Base-by-base conservation (phyloP, 768 basidiomycete genomes). In the Peribolospora kevripleyi region DNA sequence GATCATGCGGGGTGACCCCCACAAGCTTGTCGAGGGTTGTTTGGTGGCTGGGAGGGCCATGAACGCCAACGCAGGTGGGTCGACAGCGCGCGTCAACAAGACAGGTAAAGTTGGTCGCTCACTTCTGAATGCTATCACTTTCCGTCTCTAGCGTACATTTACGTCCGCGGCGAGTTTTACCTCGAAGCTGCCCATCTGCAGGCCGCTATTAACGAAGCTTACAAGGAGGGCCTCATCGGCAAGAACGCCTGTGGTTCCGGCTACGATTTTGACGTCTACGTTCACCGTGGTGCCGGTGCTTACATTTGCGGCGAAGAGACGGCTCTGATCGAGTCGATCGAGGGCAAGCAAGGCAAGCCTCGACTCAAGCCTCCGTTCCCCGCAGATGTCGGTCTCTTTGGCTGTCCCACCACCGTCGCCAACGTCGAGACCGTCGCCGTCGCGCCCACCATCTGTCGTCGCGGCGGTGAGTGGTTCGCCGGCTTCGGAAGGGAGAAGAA, bases 301-400 rank as follows among this genome's bases (percentile, higher is more conserved):
- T 95, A 98, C 70, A 91, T 98, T 59, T 98, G 91, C 65, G 91
- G 91, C 37, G 91, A 98, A 70, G 91, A 98, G 70, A 97, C 91
- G 0, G 91, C 91, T 3, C 72, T 98, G 25, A 98, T 98, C 62
- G 91, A 98, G 72, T 84, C 81, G 61, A 68, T 98, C 52, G 91
- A 97, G 70, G 91, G 91, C 8, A 98, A 98, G 69, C 91, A 95
- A 69, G 91, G 91, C 37, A 98, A 98, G 66, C 91, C 91, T 0
- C 76, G 91, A 52, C 73, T 98, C 60, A 98, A 98, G 73, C 91
- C 91, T 3, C 91, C 91, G 46, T 98, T 97, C 78, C 91, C 91
- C 3, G 91, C 91, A 54, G 91, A 97, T 59, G 91, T 97, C 49
- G 91, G 91, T 52, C 74, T 97, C 52, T 98, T 98, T 64, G 91